Evolutionary conservation across 768 basidiomycete genomes (phyloP), one percentile per base, ranked within the genome.

Genomic region (Rhizopogon rudus): DNA sequence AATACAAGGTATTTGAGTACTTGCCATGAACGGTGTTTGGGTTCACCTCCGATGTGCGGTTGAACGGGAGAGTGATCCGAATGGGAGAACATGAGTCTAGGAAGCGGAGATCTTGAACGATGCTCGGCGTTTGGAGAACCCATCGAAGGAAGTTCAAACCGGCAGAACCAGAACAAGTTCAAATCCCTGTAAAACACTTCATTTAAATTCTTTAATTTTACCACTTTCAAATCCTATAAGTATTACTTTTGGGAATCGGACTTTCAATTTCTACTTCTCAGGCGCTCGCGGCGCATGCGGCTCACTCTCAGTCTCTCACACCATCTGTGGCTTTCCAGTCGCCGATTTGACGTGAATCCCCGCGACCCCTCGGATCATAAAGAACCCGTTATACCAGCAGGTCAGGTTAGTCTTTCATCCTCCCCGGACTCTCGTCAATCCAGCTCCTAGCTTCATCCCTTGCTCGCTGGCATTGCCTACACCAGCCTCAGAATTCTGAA

Each of bases 211-310:
- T 20, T 48, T 33, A 48, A 17, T 48, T 48, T 29, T 31, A 46
- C 31, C 20, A 14, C 17, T 48, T 48, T 48, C 49, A 46, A 25
- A 53, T 40, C 44, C 50, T 39, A 52, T 45, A 29, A 20, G 12
- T n/a, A 20, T 56, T 56, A 28, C 31, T 35, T 55, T 60, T 67
- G 55, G 25, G 51, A 58, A 61, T 65, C 67, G 66, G 68, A 66
- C 60, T 13, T 59, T 51, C 10, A 70, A 70, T 40, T n/a, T n/a
- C 16, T 29, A 43, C 33, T 61, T 61, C 56, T 56, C 65, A 61
- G 60, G 55, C 54, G 58, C 25, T 57, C 60, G 58, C 68, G 69
- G 68, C 68, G 65, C 61, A 66, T 60, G 59, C 64, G 63, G 66
- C 62, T 62, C 25, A 14, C 44, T 55, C 31, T 50, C 55, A 58